A percentile compares a stretch with the other conserved stretches of the same genome.
Evolutionary conservation across 2,329 filamentous ascomycete genomes (phyloP).

Genomic region (Myriosclerotinia duriaeana): DNA sequence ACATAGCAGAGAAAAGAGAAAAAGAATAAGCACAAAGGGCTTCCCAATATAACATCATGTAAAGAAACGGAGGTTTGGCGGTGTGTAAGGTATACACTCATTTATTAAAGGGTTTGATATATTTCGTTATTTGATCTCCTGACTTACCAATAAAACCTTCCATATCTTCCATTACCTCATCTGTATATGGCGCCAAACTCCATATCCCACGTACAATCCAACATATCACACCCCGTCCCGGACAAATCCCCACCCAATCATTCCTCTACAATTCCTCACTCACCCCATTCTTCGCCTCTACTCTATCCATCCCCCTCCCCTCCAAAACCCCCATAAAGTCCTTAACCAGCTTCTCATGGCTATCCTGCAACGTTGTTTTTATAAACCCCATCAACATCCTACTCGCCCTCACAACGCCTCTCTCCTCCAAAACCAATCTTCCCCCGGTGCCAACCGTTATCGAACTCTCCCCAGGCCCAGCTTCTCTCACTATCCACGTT

Average conservation of each 20-base stretch:
- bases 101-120: not conserved
- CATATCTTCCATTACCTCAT: not conserved
- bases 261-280: conserved; percentile 6
- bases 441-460: conserved; percentile 53
- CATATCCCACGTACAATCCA: not conserved
- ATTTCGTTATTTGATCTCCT: not conserved
- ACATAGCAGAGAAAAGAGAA: too few relatives aligned
- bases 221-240: not conserved
- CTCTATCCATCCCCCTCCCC: conserved; percentile 24
- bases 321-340: conserved; percentile 54
- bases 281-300: not conserved
- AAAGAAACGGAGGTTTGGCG: not conserved
- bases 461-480: conserved; percentile 45
- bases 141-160: not conserved
- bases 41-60: not conserved
- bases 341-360: conserved; percentile 68
- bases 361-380: conserved; percentile 74
- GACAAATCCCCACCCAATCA: not conserved
- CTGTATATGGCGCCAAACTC: not conserved
- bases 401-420: conserved; percentile 77
- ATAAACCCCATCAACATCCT: conserved; percentile 72
- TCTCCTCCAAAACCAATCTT: conserved; percentile 76
- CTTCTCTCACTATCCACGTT: conserved; percentile 69
- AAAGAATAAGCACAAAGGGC: too few relatives aligned
- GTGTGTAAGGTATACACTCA: too few relatives aligned